Base-by-base conservation (phyloP, 371 early-diverging fungal genomes). In the Basidiobolus meristosporus region DNA sequence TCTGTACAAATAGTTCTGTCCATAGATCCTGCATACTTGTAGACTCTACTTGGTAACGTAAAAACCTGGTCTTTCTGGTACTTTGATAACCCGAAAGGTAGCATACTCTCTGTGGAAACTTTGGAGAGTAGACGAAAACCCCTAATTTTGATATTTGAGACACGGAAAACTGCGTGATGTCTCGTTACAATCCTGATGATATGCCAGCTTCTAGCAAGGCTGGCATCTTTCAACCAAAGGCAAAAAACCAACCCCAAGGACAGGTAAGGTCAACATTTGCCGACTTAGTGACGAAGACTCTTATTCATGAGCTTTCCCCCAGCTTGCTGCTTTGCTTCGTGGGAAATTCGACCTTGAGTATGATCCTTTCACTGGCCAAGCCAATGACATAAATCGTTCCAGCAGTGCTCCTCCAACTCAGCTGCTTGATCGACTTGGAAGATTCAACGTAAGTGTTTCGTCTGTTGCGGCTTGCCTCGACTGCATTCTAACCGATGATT, bases 341-440 rank as follows among this genome's bases (percentile, higher is more conserved):
- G 47, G 20, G 18, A 41, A 39, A 39, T 20, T 43, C 14, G 47
- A 47, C 19, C 14, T 21, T 11, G 47, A 47, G 34, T 41, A 42
- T 33, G 47, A 47, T 28, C 20, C 42, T 21, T 42, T 38, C 31
- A 26, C 42, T 30, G 32, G 28, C 12, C 35, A 33, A 21, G 16
- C 41, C 9, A 43, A 45, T 30, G 47, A 47, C 21, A 39, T 47
- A 9, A 42, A 31, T 43, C 47, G 47, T 38, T 43, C 47, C 31
- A 47, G 37, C 35, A 47, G 47, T 38, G 47, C 47, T 1, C 47
- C 47, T 11, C 47, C 47, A 22, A 39, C 47, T 32, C 47, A 47
- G 42, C 33, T 39, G 5, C 31, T 33, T 20, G 30, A 47, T 43
- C 37, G 26, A 26, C 26, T 26, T 26, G 26, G 26, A 26, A 26